Conservation (phyloP, 2,329 filamentous ascomycete species). For the Lanzia echinophila region DNA sequence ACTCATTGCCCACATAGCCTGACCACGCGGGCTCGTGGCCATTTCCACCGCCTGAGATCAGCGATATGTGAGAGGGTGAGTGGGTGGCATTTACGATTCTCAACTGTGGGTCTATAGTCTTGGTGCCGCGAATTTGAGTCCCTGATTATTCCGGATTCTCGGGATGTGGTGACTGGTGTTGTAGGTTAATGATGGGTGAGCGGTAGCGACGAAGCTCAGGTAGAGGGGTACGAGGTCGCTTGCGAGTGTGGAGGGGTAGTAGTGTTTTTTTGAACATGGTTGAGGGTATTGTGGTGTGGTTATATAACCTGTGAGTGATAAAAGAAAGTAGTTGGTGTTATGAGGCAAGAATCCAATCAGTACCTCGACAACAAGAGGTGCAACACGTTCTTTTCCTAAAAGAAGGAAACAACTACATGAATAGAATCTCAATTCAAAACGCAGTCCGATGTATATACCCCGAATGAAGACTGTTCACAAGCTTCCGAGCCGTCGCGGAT, state of each 20-base stretch:
- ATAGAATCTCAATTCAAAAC: not conserved
- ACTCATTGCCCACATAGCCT: slow-evolving; percentile 55
- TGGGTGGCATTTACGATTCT: slow-evolving; percentile 42
- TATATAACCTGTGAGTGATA: not conserved
- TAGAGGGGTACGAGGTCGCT: slow-evolving; percentile 40
- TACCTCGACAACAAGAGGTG: too few species aligned
- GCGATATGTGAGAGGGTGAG: slow-evolving; percentile 15
- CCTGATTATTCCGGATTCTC: too few species aligned
- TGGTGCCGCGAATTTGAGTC: too few species aligned
- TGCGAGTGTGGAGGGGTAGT: slow-evolving; percentile 44
- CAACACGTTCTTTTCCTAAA: not conserved
- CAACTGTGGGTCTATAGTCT: too few species aligned
- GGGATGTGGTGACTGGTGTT: slow-evolving; percentile 24
- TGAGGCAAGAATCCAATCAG: too few species aligned
- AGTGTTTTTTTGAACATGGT: slow-evolving; percentile 37
- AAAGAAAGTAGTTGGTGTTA: not conserved
- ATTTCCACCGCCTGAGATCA: slow-evolving; percentile 27
- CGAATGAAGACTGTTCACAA: not conserved
- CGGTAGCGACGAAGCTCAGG: slow-evolving; percentile 39
- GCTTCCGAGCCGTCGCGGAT: not conserved
- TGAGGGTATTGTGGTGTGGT: not conserved
- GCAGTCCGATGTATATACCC: not conserved
- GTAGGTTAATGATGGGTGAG: slow-evolving; percentile 34
- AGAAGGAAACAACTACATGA: not conserved
- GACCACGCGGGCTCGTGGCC: slow-evolving; percentile 46